Conservation (phyloP, 192 early-diverging fungal genomes). For the Backusella mclennaniae region DNA sequence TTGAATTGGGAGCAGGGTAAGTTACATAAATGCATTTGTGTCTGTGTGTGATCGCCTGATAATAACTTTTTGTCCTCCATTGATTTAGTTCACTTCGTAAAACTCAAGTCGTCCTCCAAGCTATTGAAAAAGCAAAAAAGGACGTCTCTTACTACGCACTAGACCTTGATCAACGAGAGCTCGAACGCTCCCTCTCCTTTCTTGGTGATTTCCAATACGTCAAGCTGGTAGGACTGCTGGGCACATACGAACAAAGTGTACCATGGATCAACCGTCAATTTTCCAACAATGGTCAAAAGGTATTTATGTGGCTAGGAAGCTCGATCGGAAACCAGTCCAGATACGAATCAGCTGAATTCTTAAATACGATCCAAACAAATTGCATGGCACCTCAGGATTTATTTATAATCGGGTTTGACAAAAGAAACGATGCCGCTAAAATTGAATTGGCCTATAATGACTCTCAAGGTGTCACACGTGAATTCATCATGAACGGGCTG, state of each 20-base stretch:
- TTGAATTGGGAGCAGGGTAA: slow-evolving; percentile 91
- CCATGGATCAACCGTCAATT: slow-evolving; percentile 44
- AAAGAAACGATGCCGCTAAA: slow-evolving; percentile 65
- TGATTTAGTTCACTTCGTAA: slow-evolving; percentile 76
- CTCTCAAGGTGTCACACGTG: slow-evolving; percentile 65
- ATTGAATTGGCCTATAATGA: slow-evolving; percentile 88
- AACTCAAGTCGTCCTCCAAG: slow-evolving; percentile 76
- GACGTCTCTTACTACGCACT: slow-evolving; percentile 85
- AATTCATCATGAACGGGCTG: slow-evolving; percentile 87
- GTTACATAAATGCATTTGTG: not conserved
- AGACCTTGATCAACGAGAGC: slow-evolving; percentile 80
- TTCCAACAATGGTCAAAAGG: slow-evolving; percentile 50
- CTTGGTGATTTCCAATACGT: slow-evolving; percentile 68
- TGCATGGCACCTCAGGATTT: slow-evolving; percentile 69
- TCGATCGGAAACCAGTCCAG: slow-evolving; percentile 82
- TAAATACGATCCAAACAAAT: slow-evolving; percentile 52
- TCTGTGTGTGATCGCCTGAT: not conserved
- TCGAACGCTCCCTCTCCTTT: slow-evolving; percentile 66
- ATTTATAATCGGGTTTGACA: slow-evolving; percentile 85
- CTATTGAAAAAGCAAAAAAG: slow-evolving; percentile 60
- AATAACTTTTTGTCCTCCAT: not conserved
- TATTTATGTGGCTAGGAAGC: slow-evolving; percentile 86
- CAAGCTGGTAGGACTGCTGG: slow-evolving; percentile 75
- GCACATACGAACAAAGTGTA: slow-evolving; percentile 88
- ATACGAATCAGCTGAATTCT: slow-evolving; percentile 64